phyloP scores from a whole-genome alignment of 192 early-diverging fungal species.

The Mortierella claussenii region DNA sequence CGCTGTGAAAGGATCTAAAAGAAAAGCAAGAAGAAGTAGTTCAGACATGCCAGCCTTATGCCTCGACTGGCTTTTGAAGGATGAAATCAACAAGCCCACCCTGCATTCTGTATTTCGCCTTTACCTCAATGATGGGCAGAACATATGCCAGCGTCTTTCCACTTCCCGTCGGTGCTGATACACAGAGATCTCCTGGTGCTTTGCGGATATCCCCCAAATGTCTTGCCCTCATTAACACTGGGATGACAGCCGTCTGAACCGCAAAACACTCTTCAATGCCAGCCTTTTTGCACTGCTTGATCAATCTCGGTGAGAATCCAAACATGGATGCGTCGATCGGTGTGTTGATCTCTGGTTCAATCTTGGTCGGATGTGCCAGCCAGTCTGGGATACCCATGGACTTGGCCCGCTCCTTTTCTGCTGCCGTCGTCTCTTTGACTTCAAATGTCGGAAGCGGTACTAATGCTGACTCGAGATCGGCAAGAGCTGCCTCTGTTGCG shows the following conservation, averaged over 20 bases:
- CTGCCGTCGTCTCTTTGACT: slow-evolving; percentile 41
- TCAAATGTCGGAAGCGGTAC: slow-evolving; percentile 61
- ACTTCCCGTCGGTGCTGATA: slow-evolving; percentile 94
- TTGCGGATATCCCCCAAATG: slow-evolving; percentile 73
- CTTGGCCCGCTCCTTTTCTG: slow-evolving; percentile 57
- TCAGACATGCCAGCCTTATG: too few species aligned
- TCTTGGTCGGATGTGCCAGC: slow-evolving; percentile 82
- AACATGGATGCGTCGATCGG: slow-evolving; percentile 59
- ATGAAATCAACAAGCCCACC: too few species aligned
- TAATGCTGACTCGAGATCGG: slow-evolving; percentile 24
- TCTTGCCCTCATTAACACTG: slow-evolving; percentile 77
- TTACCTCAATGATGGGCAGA: slow-evolving; percentile 87
- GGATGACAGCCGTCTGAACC: slow-evolving; percentile 89
- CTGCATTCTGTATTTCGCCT: neutral
- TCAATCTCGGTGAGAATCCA: slow-evolving; percentile 73
- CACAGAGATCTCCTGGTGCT: slow-evolving; percentile 88
- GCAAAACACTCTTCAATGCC: slow-evolving; percentile 85
- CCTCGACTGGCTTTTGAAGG: too few species aligned
- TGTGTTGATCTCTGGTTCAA: slow-evolving; percentile 69
- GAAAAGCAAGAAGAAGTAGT: neutral
- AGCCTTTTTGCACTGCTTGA: slow-evolving; percentile 66
- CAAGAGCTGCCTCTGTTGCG: slow-evolving; percentile 31
- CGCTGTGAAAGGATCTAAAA: slow-evolving; percentile 73
- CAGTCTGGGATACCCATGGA: slow-evolving; percentile 88
- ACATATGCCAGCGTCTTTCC: slow-evolving; percentile 98